Evolutionary conservation across 371 early-diverging fungal genomes (phyloP).

Genomic region (Dinochytrium kinnereticum): DNA sequence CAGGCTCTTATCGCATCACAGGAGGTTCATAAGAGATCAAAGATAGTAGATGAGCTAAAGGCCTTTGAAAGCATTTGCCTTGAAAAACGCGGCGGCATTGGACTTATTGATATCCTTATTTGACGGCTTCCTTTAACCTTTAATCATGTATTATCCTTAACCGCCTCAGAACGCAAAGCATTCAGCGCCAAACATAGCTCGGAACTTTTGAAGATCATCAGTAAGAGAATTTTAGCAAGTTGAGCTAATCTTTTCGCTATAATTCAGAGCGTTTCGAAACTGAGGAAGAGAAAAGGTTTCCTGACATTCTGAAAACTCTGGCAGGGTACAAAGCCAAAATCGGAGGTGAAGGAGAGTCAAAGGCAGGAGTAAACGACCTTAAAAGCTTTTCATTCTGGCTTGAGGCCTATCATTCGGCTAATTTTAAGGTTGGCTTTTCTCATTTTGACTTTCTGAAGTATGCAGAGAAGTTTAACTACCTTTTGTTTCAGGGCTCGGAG

Average conservation of each 20-base stretch:
- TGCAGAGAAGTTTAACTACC: constrained; percentile 1
- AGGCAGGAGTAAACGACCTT: constrained; percentile 42
- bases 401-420: constrained; percentile 53
- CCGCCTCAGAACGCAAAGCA: constrained; percentile 2
- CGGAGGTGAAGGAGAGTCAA: constrained; percentile 31
- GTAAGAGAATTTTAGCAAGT: not conserved
- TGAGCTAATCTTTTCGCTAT: not conserved
- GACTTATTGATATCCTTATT: constrained; percentile 34
- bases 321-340: constrained; percentile 26
- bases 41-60: constrained; percentile 32
- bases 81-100: constrained; percentile 12
- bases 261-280: constrained; percentile 8
- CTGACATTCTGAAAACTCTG: constrained; percentile 39
- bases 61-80: constrained; percentile 52
- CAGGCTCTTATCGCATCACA: constrained; percentile 23
- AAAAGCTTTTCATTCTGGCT: constrained; percentile 76
- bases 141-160: constrained; percentile 16
- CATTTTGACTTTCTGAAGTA: not conserved
- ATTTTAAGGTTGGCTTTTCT: constrained; percentile 31
- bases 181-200: constrained; percentile 60
- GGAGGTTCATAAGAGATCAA: constrained; percentile 7
- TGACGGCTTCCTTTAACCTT: not conserved
- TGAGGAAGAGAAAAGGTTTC: constrained; percentile 43
- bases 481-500: constrained; percentile 31
- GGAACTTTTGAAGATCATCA: not conserved